Percentiles rank a stretch among this genome's conserved stretches.
Conservation (phyloP, 73 alveolate species). For the Tetrahymena malaccensis region DNA sequence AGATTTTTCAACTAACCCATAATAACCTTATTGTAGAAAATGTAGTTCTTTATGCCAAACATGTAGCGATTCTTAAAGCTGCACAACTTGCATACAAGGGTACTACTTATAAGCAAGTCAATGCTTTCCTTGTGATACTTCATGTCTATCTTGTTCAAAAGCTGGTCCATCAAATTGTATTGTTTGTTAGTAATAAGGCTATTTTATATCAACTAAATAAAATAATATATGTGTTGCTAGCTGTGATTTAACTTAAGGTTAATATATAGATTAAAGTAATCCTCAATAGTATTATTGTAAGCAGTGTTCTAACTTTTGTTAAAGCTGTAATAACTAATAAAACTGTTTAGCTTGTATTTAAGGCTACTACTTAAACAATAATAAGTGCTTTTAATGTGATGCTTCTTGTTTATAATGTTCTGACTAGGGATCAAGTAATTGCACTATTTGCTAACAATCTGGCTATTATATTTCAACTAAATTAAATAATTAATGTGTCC, state of each 20-base stretch:
- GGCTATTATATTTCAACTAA: no score
- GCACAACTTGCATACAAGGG: background rate
- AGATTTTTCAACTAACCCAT: background rate
- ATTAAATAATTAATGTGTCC: no score
- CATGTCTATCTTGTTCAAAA: background rate
- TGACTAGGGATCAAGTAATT: background rate
- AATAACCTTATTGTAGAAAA: background rate
- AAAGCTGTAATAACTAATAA: no score
- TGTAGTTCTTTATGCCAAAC: background rate
- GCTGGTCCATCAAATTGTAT: background rate
- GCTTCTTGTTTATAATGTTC: no score
- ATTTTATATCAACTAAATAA: background rate
- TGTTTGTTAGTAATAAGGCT: background rate
- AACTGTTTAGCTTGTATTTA: no score
- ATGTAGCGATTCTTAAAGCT: background rate
- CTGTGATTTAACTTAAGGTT: background rate
- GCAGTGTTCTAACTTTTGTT: background rate
- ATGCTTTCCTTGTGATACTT: background rate
- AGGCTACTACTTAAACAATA: no score
- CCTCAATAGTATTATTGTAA: background rate
- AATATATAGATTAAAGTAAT: background rate
- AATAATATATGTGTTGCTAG: background rate
- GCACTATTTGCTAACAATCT: background rate
- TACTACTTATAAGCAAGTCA: background rate
- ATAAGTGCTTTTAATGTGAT: no score